Evolutionary conservation across 2,329 filamentous ascomycete species (phyloP), one percentile per base, ranked within the genome.

Genomic region (Fusarium sp.): DNA sequence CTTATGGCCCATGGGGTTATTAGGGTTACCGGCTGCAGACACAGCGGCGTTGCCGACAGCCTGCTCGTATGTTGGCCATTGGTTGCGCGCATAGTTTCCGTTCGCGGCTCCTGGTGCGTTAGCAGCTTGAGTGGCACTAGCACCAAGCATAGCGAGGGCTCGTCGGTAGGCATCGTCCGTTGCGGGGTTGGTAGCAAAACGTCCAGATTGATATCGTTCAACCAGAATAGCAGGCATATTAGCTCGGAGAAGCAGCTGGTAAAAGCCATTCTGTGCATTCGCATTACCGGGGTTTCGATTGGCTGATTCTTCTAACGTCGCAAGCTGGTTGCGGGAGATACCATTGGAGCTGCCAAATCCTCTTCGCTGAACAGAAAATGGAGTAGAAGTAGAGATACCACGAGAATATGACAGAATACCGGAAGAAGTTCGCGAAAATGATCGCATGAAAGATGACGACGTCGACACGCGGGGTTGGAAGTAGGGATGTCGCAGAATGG

Each of bases 181-280:
- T 14, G 89, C 88, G 17, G 89, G 79, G 77, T 95, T 98, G 21
- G 89, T 89, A 13, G 94, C 94, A 78, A 94, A 99, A 57, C 91
- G 89, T 66, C 92, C 92, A 17, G 92, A 94, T 77, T 94, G 90
- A 79, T 97, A 96, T 75, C 96, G 87, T 80, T 98, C 94, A 62
- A 98, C 88, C 58, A 99, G 84, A 67, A 99, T 97, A 52, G 94
- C 91, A 19, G 95, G 93, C 92, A 98, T 94, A 76, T 97, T 96
- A 52, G 95, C 94, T 77, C 92, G 92, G 57, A 98, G 85, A 15
- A 99, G 88, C 45, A 94, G 91, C 77, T 95, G 92, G 78, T 99
- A 99, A 79, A 99, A 98, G 17, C 93, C 91, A 78, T 95, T 96
- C 79, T 99, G 96, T 21, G 94, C 91, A 43, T 92, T 92, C 28